Percentiles rank a stretch among this genome's conserved stretches.
phyloP scores from a whole-genome alignment of 1,284 basidiomycete species.

The Fomitopsis palustris region DNA sequence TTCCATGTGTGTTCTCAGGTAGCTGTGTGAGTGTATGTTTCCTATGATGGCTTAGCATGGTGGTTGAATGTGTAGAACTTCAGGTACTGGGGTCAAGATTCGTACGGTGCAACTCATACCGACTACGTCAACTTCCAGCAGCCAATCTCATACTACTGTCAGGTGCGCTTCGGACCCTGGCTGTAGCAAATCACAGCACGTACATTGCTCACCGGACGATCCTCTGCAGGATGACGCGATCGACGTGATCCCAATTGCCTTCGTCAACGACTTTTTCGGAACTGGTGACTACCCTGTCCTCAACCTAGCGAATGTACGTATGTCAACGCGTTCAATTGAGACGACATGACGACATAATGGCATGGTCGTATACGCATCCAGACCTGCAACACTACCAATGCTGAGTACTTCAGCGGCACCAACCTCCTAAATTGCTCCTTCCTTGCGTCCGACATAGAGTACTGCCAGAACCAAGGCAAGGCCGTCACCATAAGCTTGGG shows the following conservation, averaged over 20 bases:
- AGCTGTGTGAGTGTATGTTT: slow-evolving; percentile 39
- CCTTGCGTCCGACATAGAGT: slow-evolving; percentile 50
- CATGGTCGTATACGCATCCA: slow-evolving; percentile 18
- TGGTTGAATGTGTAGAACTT: slow-evolving; percentile 8
- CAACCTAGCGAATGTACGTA: slow-evolving; percentile 57
- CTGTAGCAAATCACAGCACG: neutral
- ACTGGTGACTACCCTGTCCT: slow-evolving; percentile 53
- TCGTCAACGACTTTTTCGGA: slow-evolving; percentile 59
- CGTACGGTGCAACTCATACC: slow-evolving; percentile 52
- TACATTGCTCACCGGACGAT: neutral
- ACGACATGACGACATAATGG: too few relatives aligned
- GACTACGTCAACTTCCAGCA: slow-evolving; percentile 55
- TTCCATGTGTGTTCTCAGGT: slow-evolving; percentile 32
- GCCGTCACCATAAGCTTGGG: slow-evolving; percentile 43
- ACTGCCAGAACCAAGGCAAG: slow-evolving; percentile 63
- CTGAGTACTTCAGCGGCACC: slow-evolving; percentile 55
- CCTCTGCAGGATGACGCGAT: slow-evolving; percentile 49
- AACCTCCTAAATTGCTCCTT: slow-evolving; percentile 50
- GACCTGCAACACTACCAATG: slow-evolving; percentile 55
- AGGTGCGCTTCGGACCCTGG: slow-evolving; percentile 35
- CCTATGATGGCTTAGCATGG: slow-evolving; percentile 3
- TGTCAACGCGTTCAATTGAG: neutral
- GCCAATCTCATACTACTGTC: slow-evolving; percentile 53
- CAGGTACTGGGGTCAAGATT: slow-evolving; percentile 69
- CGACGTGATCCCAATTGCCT: slow-evolving; percentile 61